phyloP scores from a whole-genome alignment of 2,329 filamentous ascomycete species.

The Sodiomyces alkalinus region DNA sequence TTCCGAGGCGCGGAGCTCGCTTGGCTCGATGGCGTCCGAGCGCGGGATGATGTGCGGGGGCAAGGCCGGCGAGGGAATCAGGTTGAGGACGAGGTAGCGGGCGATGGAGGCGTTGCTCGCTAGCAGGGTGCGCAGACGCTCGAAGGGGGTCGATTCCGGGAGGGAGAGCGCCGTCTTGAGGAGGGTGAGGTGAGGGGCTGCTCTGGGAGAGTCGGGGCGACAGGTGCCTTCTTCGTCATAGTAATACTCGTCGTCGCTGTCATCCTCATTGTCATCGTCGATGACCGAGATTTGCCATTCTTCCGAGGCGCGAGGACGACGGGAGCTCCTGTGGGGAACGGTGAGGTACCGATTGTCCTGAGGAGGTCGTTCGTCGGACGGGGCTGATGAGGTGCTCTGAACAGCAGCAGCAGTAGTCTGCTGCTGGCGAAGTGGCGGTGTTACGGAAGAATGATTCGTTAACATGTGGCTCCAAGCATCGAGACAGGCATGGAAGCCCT shows the following conservation, averaged over 20 bases:
- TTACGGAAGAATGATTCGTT: too few relatives aligned
- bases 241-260: not conserved
- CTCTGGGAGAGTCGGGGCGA: conserved; percentile 1
- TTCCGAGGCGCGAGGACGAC: too few relatives aligned
- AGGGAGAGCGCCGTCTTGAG: conserved; percentile 7
- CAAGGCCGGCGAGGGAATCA: conserved; percentile 2
- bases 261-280: not conserved
- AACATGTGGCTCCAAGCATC: too few relatives aligned
- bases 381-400: too few relatives aligned
- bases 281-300: too few relatives aligned
- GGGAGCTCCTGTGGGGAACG: too few relatives aligned
- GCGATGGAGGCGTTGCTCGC: conserved; percentile 9
- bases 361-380: too few relatives aligned
- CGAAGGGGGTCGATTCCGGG: conserved; percentile 1
- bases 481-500: too few relatives aligned
- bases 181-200: not conserved
- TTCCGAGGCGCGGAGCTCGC: not conserved
- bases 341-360: too few relatives aligned
- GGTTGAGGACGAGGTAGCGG: conserved; percentile 8
- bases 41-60: conserved; percentile 3
- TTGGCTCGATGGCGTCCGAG: conserved; percentile 1
- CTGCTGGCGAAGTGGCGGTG: too few relatives aligned
- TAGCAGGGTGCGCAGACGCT: conserved; percentile 6
- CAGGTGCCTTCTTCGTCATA: not conserved
- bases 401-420: too few relatives aligned